Evolutionary conservation across 2,329 filamentous ascomycete species (phyloP).

Genomic region (Fusarium ambrosium): DNA sequence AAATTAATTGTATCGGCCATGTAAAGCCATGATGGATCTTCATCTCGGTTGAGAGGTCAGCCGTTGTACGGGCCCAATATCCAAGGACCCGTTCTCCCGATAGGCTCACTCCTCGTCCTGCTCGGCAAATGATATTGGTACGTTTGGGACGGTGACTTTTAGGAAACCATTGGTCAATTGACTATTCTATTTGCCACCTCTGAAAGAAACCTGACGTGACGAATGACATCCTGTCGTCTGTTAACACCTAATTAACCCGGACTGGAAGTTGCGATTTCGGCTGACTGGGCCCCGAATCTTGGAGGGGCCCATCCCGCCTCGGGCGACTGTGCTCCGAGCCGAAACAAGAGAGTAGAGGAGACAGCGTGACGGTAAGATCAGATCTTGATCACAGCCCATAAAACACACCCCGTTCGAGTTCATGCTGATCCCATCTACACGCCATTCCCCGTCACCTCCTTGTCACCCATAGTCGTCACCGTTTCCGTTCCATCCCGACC

Average conservation of each 20-base stretch:
- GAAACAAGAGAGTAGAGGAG: background rate
- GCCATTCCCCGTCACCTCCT: background rate
- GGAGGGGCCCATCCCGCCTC: background rate
- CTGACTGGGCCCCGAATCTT: background rate
- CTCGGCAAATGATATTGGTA: background rate
- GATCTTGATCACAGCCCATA: background rate
- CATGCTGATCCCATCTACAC: background rate
- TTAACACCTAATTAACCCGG: background rate
- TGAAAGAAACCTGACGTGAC: background rate
- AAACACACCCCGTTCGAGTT: background rate
- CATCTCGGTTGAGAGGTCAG: no score
- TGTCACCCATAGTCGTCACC: background rate
- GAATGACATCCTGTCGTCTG: background rate
- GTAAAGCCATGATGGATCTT: no score
- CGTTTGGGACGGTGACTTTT: no score
- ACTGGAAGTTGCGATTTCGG: background rate
- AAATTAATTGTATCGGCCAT: no score
- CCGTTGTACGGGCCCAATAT: background rate
- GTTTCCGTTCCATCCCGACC: background rate
- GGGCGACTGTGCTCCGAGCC: background rate
- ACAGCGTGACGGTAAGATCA: background rate
- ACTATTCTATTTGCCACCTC: background rate
- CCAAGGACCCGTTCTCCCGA: background rate
- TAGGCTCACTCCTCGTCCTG: background rate
- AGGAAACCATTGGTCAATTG: background rate